These are phyloP conservation scores for Erodium maritimum DNA, from an alignment of 345 rosid genomes.

Conservation along the genomic window DNA sequence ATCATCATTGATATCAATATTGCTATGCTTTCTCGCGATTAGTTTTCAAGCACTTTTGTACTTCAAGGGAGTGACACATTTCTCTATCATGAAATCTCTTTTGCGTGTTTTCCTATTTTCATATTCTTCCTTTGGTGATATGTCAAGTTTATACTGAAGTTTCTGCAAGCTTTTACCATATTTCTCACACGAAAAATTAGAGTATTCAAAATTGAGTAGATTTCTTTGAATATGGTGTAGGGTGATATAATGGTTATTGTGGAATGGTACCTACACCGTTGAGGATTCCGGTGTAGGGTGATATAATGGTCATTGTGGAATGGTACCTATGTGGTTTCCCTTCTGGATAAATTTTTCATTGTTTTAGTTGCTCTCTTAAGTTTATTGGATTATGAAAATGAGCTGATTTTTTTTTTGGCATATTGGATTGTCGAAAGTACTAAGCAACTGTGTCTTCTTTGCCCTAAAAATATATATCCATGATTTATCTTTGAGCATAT, in stretches of 20 bases:
- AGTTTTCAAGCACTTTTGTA: background rate
- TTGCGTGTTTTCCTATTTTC: background rate
- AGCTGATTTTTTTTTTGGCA: background rate
- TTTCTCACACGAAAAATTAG: background rate
- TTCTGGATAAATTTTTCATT: background rate
- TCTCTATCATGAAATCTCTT: background rate
- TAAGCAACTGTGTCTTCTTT: background rate
- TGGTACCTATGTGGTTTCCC: background rate
- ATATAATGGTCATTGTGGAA: no score
- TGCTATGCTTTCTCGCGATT: background rate
- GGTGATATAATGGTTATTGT: no score
- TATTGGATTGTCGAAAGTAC: background rate
- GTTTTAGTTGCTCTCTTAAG: background rate
- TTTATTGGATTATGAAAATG: background rate
- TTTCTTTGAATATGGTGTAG: background rate
- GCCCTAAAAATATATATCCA: background rate
- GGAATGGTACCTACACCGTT: no score
- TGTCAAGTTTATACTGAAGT: background rate
- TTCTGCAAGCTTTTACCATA: background rate
- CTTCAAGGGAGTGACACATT: background rate
- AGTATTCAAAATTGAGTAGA: no score
- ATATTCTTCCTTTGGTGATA: background rate
- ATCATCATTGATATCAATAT: no score
- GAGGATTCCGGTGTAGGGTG: no score
- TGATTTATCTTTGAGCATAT: background rate